A percentile compares a stretch with the other conserved stretches of the same genome.
These are phyloP conservation scores for Sisymbrium altissimum DNA, from an alignment of 345 rosid genomes.

Conservation along the genomic window DNA sequence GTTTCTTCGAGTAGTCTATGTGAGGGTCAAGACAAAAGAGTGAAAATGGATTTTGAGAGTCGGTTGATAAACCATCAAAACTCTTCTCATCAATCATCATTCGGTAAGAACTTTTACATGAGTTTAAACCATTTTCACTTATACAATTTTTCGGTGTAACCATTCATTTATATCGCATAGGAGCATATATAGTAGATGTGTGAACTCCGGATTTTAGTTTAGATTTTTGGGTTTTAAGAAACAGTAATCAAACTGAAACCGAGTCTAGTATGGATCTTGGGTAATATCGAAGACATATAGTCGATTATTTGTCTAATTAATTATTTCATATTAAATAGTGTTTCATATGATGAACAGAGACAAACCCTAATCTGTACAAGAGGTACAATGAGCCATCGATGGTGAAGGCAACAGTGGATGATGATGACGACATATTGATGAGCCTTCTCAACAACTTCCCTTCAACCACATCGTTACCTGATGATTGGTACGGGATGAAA, in stretches of 20 bases:
- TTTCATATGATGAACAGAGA: conserved; percentile 23
- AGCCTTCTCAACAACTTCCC: conserved; percentile 72
- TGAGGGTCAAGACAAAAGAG: conserved; percentile 4
- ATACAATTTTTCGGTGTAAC: background rate
- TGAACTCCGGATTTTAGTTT: background rate
- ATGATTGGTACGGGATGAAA: conserved; percentile 54
- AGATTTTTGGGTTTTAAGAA: background rate
- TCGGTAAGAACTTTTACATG: conserved; percentile 36
- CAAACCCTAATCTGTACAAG: conserved; percentile 22
- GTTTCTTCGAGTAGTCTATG: conserved; percentile 5
- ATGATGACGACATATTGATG: conserved; percentile 54
- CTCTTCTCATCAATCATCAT: conserved; percentile 45
- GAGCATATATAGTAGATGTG: background rate
- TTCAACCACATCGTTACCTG: conserved; percentile 55
- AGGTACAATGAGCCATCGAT: conserved; percentile 35
- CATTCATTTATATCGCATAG: background rate
- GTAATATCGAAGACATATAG: background rate
- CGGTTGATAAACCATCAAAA: conserved; percentile 30
- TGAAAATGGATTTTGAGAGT: conserved; percentile 26
- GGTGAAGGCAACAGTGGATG: conserved; percentile 44
- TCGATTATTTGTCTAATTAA: background rate
- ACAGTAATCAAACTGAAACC: background rate
- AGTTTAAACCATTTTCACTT: background rate
- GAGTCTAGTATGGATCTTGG: background rate
- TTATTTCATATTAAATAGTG: background rate